These are phyloP conservation scores for Yarrowia bubula DNA, from an alignment of 805 yeast genomes.

Conservation along the genomic window DNA sequence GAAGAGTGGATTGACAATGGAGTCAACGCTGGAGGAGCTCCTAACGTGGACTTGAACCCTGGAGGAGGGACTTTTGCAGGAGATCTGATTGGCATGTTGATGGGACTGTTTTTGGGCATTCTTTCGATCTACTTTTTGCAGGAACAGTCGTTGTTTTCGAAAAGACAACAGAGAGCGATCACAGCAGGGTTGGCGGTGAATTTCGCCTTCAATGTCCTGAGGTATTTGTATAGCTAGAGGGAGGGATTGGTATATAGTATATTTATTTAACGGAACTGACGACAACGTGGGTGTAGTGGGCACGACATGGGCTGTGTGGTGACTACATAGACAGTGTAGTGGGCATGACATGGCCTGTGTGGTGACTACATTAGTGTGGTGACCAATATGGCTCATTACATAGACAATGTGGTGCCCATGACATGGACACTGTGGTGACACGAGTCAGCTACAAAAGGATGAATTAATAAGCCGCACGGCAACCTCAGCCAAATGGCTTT, in stretches of 20 bases:
- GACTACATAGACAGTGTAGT: too few species aligned
- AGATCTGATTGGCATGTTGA: conserved; percentile 62
- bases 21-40: conserved; percentile 51
- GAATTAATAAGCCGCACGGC: too few species aligned
- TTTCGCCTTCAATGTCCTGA: conserved; percentile 41
- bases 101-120: conserved; percentile 77
- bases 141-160: conserved; percentile 56
- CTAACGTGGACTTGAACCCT: conserved; percentile 34
- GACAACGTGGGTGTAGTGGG: too few species aligned
- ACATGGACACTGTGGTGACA: too few species aligned
- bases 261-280: conserved; percentile 6
- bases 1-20: conserved; percentile 88
- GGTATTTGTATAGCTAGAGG: background rate
- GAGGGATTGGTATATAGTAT: background rate
- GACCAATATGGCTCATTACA: too few species aligned
- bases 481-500: too few species aligned
- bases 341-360: too few species aligned
- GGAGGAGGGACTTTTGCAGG: conserved; percentile 56
- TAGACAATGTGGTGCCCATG: too few species aligned
- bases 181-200: conserved; percentile 70
- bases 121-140: conserved; percentile 61
- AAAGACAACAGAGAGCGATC: conserved; percentile 64
- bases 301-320: too few species aligned
- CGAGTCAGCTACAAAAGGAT: too few species aligned
- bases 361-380: too few species aligned